Conservation (phyloP, 805 yeast species). For the Ogataea kodamae region DNA sequence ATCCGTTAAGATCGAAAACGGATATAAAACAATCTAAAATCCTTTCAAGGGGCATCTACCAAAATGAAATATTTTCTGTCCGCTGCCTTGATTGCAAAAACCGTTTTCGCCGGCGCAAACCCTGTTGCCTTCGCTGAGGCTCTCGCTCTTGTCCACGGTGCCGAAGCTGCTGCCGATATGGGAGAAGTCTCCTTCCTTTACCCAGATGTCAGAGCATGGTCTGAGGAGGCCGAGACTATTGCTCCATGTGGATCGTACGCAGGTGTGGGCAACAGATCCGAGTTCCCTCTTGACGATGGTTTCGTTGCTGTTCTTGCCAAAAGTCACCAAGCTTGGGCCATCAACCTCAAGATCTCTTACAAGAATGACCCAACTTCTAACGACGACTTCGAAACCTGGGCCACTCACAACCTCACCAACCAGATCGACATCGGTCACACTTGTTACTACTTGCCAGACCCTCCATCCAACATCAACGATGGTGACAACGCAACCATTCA, state of each 20-base stretch:
- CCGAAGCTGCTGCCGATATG: constrained; percentile 36
- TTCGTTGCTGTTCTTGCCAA: constrained; percentile 45
- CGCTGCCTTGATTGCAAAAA: constrained; percentile 13
- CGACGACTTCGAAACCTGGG: constrained; percentile 39
- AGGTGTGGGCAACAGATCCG: constrained; percentile 37
- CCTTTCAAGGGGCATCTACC: no score
- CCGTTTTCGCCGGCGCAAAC: constrained; percentile 24
- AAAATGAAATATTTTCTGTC: constrained; percentile 14
- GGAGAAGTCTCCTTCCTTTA: constrained; percentile 40
- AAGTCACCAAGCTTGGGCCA: constrained; percentile 37
- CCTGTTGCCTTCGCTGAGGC: constrained; percentile 33
- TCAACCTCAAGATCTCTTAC: constrained; percentile 40
- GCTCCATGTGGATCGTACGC: constrained; percentile 46
- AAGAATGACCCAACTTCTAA: constrained; percentile 37
- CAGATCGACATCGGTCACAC: constrained; percentile 44
- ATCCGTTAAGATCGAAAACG: constrained; percentile 13
- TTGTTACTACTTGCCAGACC: constrained; percentile 44
- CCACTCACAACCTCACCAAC: constrained; percentile 36
- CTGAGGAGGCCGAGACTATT: constrained; percentile 40
- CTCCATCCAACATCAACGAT: constrained; percentile 33
- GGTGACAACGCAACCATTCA: constrained; percentile 46
- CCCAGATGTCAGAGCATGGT: constrained; percentile 45
- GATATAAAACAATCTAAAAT: constrained; percentile 4
- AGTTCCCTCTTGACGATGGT: constrained; percentile 46
- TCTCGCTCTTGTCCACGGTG: constrained; percentile 35